Conservation (phyloP, 805 yeast species). For the Lipomyces kockii region DNA sequence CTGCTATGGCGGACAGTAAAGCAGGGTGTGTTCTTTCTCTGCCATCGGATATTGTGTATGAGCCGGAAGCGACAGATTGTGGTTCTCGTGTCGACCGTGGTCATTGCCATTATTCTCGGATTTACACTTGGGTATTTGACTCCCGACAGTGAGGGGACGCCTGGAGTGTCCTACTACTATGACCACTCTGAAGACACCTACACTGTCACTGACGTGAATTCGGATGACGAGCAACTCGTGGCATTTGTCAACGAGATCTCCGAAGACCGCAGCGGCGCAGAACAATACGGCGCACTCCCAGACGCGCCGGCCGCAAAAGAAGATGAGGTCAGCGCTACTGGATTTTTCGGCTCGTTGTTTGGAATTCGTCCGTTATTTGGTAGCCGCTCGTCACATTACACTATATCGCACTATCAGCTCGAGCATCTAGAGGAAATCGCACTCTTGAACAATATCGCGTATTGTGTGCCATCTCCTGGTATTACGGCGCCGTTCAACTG, state of each 20-base stretch:
- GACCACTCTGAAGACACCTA: slow-evolving; percentile 15
- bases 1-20: slow-evolving; percentile 4
- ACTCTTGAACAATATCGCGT: slow-evolving; percentile 34
- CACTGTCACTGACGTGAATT: slow-evolving; percentile 11
- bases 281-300: slow-evolving; percentile 11
- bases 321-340: slow-evolving; percentile 16
- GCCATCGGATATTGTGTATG: slow-evolving; percentile 28
- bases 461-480: slow-evolving; percentile 38
- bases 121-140: slow-evolving; percentile 33
- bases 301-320: slow-evolving; percentile 14
- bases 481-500: slow-evolving; percentile 38
- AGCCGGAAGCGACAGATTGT: slow-evolving; percentile 27
- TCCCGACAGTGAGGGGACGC: slow-evolving; percentile 33
- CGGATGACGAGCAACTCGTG: slow-evolving; percentile 8
- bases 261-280: slow-evolving; percentile 11
- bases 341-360: slow-evolving; percentile 28
- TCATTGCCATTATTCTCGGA: slow-evolving; percentile 29
- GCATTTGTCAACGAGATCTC: background rate
- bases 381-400: slow-evolving; percentile 12
- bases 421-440: slow-evolving; percentile 31
- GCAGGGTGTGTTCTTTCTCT: background rate
- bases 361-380: slow-evolving; percentile 29
- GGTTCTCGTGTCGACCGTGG: slow-evolving; percentile 20
- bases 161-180: slow-evolving; percentile 30
- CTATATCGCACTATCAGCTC: slow-evolving; percentile 25